Percentiles rank a stretch among this genome's conserved stretches.
These are phyloP conservation scores for Lepiota brunneoincarnata DNA, from an alignment of 768 basidiomycete genomes.

Conservation along the genomic window DNA sequence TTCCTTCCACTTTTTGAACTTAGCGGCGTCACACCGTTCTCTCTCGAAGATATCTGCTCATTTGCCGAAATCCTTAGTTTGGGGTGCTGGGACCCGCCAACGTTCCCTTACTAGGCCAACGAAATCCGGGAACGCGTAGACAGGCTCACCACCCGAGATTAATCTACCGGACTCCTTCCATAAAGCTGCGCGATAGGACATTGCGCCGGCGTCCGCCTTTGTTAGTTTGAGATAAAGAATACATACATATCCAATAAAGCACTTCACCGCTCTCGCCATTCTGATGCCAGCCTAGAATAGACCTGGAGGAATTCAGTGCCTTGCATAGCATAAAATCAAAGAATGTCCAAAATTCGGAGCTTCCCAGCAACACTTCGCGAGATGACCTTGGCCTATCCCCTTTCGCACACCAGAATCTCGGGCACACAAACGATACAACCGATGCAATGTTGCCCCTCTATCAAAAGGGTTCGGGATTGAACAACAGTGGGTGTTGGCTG, in stretches of 20 bases:
- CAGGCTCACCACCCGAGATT: too few species aligned
- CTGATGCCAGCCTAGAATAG: conserved; percentile 1
- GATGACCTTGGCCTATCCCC: not conserved
- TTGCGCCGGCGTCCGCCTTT: not conserved
- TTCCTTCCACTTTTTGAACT: too few species aligned
- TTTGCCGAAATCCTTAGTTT: too few species aligned
- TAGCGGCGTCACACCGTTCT: too few species aligned
- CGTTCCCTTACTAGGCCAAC: too few species aligned
- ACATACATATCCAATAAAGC: not conserved
- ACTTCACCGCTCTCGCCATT: not conserved
- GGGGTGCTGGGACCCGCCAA: too few species aligned
- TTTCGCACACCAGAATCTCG: conserved; percentile 3
- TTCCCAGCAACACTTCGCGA: conserved; percentile 9
- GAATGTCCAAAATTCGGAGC: conserved; percentile 5
- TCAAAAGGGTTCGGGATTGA: too few species aligned
- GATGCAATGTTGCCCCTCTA: not conserved
- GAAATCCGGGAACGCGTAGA: too few species aligned
- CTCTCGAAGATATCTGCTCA: too few species aligned
- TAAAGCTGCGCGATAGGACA: too few species aligned
- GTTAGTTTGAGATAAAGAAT: not conserved
- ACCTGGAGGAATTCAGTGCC: conserved; percentile 10
- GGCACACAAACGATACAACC: not conserved
- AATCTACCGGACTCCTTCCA: too few species aligned
- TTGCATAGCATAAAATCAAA: conserved; percentile 15
- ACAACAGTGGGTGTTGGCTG: too few species aligned